These are phyloP conservation scores for Kodamaea neixiangensis DNA, from an alignment of 805 yeast species.

Conservation along the genomic window DNA sequence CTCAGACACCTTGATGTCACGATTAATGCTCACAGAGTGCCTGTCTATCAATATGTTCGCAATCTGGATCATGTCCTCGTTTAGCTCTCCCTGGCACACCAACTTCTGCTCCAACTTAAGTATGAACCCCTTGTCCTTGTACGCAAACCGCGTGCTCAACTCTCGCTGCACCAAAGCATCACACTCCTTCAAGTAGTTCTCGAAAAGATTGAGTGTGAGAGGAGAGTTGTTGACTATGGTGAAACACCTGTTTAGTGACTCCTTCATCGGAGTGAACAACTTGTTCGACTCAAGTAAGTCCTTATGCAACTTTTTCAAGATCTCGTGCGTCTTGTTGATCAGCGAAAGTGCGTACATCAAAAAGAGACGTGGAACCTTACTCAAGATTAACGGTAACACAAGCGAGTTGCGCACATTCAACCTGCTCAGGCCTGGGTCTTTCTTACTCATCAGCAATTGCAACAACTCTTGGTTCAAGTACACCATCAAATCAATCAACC, in stretches of 20 bases:
- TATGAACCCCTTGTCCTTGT: conserved; percentile 30
- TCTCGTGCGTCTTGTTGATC: conserved; percentile 60
- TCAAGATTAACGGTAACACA: conserved; percentile 59
- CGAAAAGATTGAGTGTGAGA: conserved; percentile 56
- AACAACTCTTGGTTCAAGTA: conserved; percentile 72
- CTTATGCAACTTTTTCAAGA: conserved; percentile 56
- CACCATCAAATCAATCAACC: conserved; percentile 81
- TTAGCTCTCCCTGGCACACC: conserved; percentile 61
- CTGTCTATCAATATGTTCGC: conserved; percentile 48
- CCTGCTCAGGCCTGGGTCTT: conserved; percentile 18
- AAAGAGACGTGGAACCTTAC: conserved; percentile 70
- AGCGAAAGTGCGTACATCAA: conserved; percentile 67
- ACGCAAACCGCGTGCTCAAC: conserved; percentile 19
- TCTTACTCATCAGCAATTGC: conserved; percentile 38
- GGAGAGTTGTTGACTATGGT: conserved; percentile 53
- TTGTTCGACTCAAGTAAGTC: conserved; percentile 45
- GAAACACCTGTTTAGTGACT: conserved; percentile 52
- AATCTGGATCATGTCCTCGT: conserved; percentile 44
- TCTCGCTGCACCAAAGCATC: conserved; percentile 43
- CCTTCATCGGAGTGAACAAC: conserved; percentile 50
- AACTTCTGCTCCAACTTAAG: conserved; percentile 60
- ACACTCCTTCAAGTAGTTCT: conserved; percentile 60
- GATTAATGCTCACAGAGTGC: conserved; percentile 43
- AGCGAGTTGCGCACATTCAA: conserved; percentile 39
- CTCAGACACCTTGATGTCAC: conserved; percentile 51